Base-by-base conservation (phyloP, 148 eudicot species). In the Rheum nobile region DNA sequence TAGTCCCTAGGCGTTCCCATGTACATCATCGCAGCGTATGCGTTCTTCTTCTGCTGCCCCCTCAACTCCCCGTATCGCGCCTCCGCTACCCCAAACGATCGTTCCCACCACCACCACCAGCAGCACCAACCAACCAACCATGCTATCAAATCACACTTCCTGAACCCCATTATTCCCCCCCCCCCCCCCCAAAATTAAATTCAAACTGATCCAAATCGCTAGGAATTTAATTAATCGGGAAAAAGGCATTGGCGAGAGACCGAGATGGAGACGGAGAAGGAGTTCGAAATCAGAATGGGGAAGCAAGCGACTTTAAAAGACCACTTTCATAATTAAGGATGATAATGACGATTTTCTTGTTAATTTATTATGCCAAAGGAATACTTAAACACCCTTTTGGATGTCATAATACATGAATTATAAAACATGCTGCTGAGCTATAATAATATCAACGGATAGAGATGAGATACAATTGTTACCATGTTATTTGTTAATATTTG, bases 1-100 rank as follows among this genome's bases (percentile, higher is more conserved):
- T 92, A 96, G 82, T 96, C 97, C 43, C 99, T 84, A 1, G 97
- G 97, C 14, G 99, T 96, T 38, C 99, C 99, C 97, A 92, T 89
- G 75, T 96, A 96, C 94, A 96, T 92, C 99, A 92, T 96, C 75
- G 99, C 80, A 9, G 96, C 99, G 48, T 96, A 96, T 0, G 99
- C 99, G 70, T 96, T 92, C 78, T 71, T 79, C 69, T 79, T 71
- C 70, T 39, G 44, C n/a, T 69, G 35, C n/a, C n/a, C n/a, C 21
- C 69, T 44, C 61, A 11, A 17, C 59, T 46, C 59, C 14, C 24
- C 59, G 63, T 46, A 8, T 50, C 19, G 22, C 35, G 59, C 19
- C 41, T 26, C 68, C 72, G 3, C 54, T 16, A 12, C 55, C 35
- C 54, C 67, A 68, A 52, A 71, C 79, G 77, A 77, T 9, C 67